Evolutionary conservation across 257 asterid species (phyloP).

Genomic region (Jacaranda copaia): DNA sequence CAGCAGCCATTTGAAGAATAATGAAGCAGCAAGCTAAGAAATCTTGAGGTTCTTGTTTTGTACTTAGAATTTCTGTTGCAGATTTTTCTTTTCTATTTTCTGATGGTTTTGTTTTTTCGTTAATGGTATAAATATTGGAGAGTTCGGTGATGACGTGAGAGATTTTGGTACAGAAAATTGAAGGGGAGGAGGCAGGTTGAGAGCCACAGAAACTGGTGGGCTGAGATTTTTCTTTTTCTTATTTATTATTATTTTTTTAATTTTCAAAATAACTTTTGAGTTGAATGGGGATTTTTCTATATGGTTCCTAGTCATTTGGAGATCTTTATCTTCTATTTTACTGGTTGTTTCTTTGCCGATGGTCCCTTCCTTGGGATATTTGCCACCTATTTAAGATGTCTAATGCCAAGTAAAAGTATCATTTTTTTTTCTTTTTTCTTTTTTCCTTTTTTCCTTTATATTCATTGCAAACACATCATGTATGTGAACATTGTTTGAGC

Average conservation of each 20-base stretch:
- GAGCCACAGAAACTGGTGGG: slow-evolving; percentile 51
- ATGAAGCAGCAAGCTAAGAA: background rate
- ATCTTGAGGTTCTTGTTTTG: slow-evolving; percentile 6
- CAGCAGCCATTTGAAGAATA: slow-evolving; percentile 55
- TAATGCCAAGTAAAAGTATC: background rate
- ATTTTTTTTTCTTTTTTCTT: no score
- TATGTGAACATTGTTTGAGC: no score
- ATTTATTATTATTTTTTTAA: background rate
- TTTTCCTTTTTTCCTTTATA: no score
- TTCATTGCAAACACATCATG: no score
- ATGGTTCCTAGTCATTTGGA: slow-evolving; percentile 38
- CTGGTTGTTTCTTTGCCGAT: background rate
- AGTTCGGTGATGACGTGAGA: slow-evolving; percentile 1
- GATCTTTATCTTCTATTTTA: slow-evolving; percentile 28
- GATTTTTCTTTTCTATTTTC: slow-evolving; percentile 27
- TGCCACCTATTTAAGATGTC: background rate
- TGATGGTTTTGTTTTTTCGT: background rate
- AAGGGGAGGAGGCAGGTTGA: slow-evolving; percentile 39
- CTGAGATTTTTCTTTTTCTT: slow-evolving; percentile 32
- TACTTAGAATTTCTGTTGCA: slow-evolving; percentile 27
- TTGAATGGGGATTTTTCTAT: slow-evolving; percentile 26
- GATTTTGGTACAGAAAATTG: slow-evolving; percentile 19
- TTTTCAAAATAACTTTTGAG: background rate
- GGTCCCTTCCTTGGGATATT: slow-evolving; percentile 26
- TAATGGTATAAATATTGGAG: slow-evolving; percentile 11